Conservation (phyloP, 768 basidiomycete species). For the Auriscalpium orientale region DNA sequence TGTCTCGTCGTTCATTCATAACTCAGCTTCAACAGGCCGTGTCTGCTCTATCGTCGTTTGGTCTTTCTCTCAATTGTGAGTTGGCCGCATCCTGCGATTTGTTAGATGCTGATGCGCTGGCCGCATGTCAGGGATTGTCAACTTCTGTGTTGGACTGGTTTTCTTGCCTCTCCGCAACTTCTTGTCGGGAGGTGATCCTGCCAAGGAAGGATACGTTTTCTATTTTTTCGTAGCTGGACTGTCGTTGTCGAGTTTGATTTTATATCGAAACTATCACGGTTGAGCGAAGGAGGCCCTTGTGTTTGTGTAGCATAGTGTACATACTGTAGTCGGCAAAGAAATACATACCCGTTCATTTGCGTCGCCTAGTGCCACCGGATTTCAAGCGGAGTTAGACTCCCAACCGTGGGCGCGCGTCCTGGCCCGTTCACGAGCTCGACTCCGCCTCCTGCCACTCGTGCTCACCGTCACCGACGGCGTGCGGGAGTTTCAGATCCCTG, state of each 20-base stretch:
- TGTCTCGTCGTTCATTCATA: neutral
- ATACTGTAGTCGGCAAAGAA: neutral
- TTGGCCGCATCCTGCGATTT: neutral
- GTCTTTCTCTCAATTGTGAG: slow-evolving; percentile 20
- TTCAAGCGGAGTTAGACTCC: neutral
- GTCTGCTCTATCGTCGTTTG: slow-evolving; percentile 21
- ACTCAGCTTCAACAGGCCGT: slow-evolving; percentile 16
- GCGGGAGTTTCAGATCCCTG: slow-evolving; percentile 11
- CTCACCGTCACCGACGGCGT: slow-evolving; percentile 17
- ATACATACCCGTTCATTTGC: neutral
- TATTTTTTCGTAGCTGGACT: slow-evolving; percentile 71
- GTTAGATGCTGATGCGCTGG: neutral
- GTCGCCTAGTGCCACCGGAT: neutral
- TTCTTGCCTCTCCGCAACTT: slow-evolving; percentile 81
- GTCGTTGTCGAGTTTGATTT: slow-evolving; percentile 20
- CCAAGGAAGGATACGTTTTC: slow-evolving; percentile 82
- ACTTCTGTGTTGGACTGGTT: slow-evolving; percentile 76
- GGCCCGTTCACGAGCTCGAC: neutral
- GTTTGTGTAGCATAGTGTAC: neutral
- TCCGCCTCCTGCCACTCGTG: slow-evolving; percentile 9
- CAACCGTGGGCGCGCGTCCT: neutral
- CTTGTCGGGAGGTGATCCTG: slow-evolving; percentile 50
- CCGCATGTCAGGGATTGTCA: slow-evolving; percentile 57
- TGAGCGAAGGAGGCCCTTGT: neutral
- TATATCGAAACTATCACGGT: slow-evolving; percentile 21